Evolutionary conservation across 352 stramenopile species (phyloP).

Genomic region (Phytopythium sindhum): DNA sequence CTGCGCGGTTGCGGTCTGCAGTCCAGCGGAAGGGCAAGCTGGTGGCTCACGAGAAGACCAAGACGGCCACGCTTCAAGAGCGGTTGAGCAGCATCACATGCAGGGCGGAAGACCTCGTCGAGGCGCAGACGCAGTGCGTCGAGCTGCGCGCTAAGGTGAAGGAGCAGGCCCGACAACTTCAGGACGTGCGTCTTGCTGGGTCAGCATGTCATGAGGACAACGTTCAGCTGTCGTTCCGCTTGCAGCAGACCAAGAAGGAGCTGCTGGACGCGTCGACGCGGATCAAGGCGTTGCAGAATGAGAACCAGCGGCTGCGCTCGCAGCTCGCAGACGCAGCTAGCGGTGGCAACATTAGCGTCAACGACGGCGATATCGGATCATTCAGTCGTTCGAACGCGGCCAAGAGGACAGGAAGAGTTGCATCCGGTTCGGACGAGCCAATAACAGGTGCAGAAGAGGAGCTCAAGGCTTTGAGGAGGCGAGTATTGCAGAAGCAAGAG

Average conservation of each 20-base stretch:
- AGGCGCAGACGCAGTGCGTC: conserved; percentile 22
- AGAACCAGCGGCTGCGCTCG: conserved; percentile 32
- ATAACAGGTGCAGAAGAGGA: conserved; percentile 21
- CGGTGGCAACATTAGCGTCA: conserved; percentile 7
- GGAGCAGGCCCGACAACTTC: conserved; percentile 33
- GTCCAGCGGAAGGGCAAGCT: conserved; percentile 53
- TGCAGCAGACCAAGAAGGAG: conserved; percentile 34
- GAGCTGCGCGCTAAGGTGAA: conserved; percentile 33
- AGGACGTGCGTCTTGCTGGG: conserved; percentile 31
- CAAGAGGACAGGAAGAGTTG: not conserved
- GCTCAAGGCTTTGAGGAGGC: conserved; percentile 37
- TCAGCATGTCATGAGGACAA: conserved; percentile 28
- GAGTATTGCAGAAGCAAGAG: conserved; percentile 59
- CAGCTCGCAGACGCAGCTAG: conserved; percentile 17
- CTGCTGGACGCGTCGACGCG: conserved; percentile 16
- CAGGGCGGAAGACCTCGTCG: conserved; percentile 20
- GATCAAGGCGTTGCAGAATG: conserved; percentile 31
- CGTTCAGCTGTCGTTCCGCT: conserved; percentile 25
- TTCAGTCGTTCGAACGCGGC: not conserved
- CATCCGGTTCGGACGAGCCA: not conserved
- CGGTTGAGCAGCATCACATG: conserved; percentile 24
- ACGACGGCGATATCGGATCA: not conserved
- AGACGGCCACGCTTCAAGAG: conserved; percentile 18
- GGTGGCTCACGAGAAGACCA: conserved; percentile 35
- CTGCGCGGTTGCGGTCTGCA: conserved; percentile 25